A percentile compares a stretch with the other conserved stretches of the same genome.
phyloP scores from a whole-genome alignment of 805 yeast genomes.

The Pichia eremophila region DNA sequence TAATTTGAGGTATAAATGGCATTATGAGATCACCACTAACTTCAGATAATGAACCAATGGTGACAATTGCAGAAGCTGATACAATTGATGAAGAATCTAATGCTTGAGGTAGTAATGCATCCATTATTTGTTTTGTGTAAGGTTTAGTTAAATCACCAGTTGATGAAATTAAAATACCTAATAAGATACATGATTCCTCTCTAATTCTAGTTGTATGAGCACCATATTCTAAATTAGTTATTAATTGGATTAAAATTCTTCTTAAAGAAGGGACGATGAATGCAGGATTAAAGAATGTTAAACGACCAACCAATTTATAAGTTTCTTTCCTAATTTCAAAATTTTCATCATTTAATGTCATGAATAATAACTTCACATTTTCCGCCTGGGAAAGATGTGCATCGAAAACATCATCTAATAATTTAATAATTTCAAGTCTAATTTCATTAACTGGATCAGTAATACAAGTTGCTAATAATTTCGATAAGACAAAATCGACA shows the following conservation, averaged over 20 bases:
- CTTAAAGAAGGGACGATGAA: constrained; percentile 89
- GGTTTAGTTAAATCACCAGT: constrained; percentile 83
- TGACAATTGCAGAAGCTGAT: constrained; percentile 74
- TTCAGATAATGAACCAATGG: constrained; percentile 80
- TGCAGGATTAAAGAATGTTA: constrained; percentile 85
- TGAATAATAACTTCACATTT: constrained; percentile 72
- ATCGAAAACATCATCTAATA: constrained; percentile 70
- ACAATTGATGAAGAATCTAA: constrained; percentile 69
- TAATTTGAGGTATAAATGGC: constrained; percentile 60
- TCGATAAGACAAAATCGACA: constrained; percentile 76
- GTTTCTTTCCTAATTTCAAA: constrained; percentile 77
- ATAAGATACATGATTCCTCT: constrained; percentile 76
- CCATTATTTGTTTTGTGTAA: constrained; percentile 84
- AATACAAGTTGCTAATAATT: constrained; percentile 70
- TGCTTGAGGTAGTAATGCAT: constrained; percentile 69
- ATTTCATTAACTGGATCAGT: constrained; percentile 86
- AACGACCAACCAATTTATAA: constrained; percentile 69
- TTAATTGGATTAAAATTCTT: constrained; percentile 72
- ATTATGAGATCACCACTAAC: constrained; percentile 83
- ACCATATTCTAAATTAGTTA: constrained; percentile 80
- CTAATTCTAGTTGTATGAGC: constrained; percentile 58
- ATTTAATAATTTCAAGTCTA: constrained; percentile 64
- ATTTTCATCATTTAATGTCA: constrained; percentile 85
- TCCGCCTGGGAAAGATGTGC: constrained; percentile 92
- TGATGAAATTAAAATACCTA: constrained; percentile 64